Conservation (phyloP, 2,329 filamentous ascomycete species). For the Parascedosporium putredinis region DNA sequence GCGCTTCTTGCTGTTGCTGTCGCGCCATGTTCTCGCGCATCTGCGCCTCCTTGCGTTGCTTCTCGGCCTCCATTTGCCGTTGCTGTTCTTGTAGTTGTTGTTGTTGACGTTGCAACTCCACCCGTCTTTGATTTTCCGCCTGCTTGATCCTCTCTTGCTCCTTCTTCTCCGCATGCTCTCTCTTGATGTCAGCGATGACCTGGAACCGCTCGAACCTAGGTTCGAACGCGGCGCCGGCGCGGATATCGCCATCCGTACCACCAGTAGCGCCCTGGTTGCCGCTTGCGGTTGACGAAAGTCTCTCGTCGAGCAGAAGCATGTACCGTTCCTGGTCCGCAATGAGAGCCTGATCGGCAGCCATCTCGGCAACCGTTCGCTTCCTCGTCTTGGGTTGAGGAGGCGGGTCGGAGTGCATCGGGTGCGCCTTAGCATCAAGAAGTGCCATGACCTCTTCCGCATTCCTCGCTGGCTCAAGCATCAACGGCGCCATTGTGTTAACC, state of each 20-base stretch:
- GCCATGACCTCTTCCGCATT: slow-evolving; percentile 58
- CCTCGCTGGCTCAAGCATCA: slow-evolving; percentile 68
- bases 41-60: slow-evolving; percentile 21
- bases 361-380: slow-evolving; percentile 88
- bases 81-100: slow-evolving; percentile 31
- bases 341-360: slow-evolving; percentile 87
- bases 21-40: slow-evolving; percentile 15
- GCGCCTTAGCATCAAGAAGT: slow-evolving; percentile 60
- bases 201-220: slow-evolving; percentile 87
- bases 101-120: slow-evolving; percentile 34
- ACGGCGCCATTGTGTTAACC: slow-evolving; percentile 59
- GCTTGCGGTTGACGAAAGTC: slow-evolving; percentile 52
- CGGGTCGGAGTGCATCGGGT: slow-evolving; percentile 65
- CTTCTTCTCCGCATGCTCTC: slow-evolving; percentile 65
- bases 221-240: slow-evolving; percentile 66
- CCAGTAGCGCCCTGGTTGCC: slow-evolving; percentile 46
- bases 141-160: slow-evolving; percentile 65
- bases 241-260: slow-evolving; percentile 61
- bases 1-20: slow-evolving; percentile 20
- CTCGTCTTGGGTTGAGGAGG: slow-evolving; percentile 79
- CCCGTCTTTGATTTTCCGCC: slow-evolving; percentile 45
- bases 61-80: slow-evolving; percentile 30
- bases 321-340: slow-evolving; percentile 83
- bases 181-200: slow-evolving; percentile 73
- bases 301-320: slow-evolving; percentile 87